A percentile compares a stretch with the other conserved stretches of the same genome.
phyloP scores from a whole-genome alignment of 2,329 filamentous ascomycete genomes.

The Fusarium algeriense region DNA sequence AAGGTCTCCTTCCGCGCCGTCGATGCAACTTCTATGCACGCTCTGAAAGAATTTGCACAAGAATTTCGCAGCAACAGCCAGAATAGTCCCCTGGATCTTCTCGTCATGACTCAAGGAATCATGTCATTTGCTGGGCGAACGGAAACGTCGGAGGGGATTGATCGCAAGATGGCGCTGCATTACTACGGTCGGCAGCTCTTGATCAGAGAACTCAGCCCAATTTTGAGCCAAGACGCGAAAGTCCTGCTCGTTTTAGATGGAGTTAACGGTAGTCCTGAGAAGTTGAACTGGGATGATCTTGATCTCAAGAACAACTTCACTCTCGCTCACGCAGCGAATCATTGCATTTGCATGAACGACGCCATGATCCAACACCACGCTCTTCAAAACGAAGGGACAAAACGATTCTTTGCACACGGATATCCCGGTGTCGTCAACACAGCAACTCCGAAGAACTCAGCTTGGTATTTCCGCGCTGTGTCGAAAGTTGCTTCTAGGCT shows the following conservation, averaged over 20 bases:
- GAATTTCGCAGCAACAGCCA: conserved; percentile 31
- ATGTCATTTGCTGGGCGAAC: conserved; percentile 51
- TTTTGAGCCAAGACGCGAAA: conserved; percentile 51
- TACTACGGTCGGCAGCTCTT: conserved; percentile 61
- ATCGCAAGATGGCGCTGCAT: conserved; percentile 59
- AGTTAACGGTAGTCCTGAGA: conserved; percentile 46
- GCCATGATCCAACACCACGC: conserved; percentile 53
- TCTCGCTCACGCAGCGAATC: conserved; percentile 50
- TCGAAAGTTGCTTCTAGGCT: conserved; percentile 49
- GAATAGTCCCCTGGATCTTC: conserved; percentile 49
- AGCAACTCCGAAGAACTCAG: neutral
- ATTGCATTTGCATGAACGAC: conserved; percentile 56
- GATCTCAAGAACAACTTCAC: conserved; percentile 53
- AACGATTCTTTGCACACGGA: conserved; percentile 54
- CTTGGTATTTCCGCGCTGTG: conserved; percentile 44
- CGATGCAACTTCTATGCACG: conserved; percentile 51
- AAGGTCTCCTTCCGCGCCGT: conserved; percentile 50
- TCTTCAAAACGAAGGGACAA: neutral
- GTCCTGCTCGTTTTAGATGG: conserved; percentile 56
- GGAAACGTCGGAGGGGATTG: conserved; percentile 59
- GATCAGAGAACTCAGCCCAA: conserved; percentile 55
- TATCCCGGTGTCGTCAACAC: conserved; percentile 54
- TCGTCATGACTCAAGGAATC: conserved; percentile 56
- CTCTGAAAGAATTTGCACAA: conserved; percentile 50
- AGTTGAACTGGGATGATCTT: conserved; percentile 56